phyloP scores from a whole-genome alignment of 2,329 filamentous ascomycete species.

The Sclerotinia spermophila region DNA sequence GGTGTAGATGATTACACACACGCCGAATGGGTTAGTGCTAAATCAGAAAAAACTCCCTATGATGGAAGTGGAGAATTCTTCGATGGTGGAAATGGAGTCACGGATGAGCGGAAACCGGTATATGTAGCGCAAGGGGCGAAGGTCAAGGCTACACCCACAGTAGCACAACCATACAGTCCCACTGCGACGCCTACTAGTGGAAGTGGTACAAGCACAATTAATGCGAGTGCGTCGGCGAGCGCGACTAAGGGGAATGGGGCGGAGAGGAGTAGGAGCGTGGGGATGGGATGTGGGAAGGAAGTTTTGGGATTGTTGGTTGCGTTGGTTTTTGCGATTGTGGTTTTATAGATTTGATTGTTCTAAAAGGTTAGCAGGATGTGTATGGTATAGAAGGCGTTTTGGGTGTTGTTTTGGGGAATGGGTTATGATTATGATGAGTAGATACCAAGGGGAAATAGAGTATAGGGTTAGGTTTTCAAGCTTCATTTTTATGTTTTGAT shows the following conservation, averaged over 20 bases:
- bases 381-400: not conserved
- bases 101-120: constrained; percentile 38
- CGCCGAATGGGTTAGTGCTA: constrained; percentile 35
- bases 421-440: not conserved
- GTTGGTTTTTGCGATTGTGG: constrained; percentile 15
- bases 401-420: not conserved
- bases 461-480: too few relatives aligned
- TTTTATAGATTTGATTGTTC: not conserved
- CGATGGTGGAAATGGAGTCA: constrained; percentile 40
- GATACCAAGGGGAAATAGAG: too few relatives aligned
- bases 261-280: constrained; percentile 78
- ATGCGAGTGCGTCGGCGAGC: constrained; percentile 66
- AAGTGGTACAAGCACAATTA: constrained; percentile 80
- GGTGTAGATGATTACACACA: constrained; percentile 39
- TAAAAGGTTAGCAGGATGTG: not conserved
- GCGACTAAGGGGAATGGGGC: constrained; percentile 84
- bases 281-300: constrained; percentile 49
- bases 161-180: constrained; percentile 71
- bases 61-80: constrained; percentile 45
- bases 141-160: constrained; percentile 23
- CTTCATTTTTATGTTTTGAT: too few relatives aligned
- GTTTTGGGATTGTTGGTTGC: constrained; percentile 17
- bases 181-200: constrained; percentile 42
- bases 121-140: constrained; percentile 38
- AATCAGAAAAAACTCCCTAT: constrained; percentile 41